Percentiles rank a stretch among this genome's conserved stretches.
Evolutionary conservation across 2,329 filamentous ascomycete species (phyloP).

Genomic region (Fusarium sp.): DNA sequence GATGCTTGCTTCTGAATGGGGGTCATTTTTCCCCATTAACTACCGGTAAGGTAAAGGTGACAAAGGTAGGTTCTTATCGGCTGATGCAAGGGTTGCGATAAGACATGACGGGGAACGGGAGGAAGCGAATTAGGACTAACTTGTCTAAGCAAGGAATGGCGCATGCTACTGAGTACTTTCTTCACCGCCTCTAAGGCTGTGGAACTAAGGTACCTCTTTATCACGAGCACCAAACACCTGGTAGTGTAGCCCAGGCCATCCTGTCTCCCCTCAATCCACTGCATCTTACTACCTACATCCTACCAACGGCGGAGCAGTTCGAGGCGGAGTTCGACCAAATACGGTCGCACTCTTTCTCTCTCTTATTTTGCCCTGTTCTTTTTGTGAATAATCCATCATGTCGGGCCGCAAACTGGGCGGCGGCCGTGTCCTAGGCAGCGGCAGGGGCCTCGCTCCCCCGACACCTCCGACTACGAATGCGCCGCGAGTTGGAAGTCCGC

Average conservation of each 20-base stretch:
- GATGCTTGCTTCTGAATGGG: slow-evolving; percentile 45
- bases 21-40: slow-evolving; percentile 44
- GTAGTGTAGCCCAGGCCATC: slow-evolving; percentile 22
- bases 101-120: slow-evolving; percentile 41
- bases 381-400: slow-evolving; percentile 66
- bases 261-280: slow-evolving; percentile 31
- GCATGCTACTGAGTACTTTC: slow-evolving; percentile 35
- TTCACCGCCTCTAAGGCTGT: background rate
- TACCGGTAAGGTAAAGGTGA: slow-evolving; percentile 34
- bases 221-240: slow-evolving; percentile 25
- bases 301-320: slow-evolving; percentile 49
- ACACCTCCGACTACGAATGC: slow-evolving; percentile 57
- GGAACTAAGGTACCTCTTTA: slow-evolving; percentile 30
- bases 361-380: background rate
- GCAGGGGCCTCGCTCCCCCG: slow-evolving; percentile 82
- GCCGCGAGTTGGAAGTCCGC: slow-evolving; percentile 65
- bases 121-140: slow-evolving; percentile 39
- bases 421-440: slow-evolving; percentile 90
- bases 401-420: slow-evolving; percentile 90
- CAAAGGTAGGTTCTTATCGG: slow-evolving; percentile 39
- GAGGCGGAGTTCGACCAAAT: slow-evolving; percentile 54
- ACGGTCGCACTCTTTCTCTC: slow-evolving; percentile 50
- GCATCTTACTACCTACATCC: slow-evolving; percentile 33
- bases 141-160: slow-evolving; percentile 5
- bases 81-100: slow-evolving; percentile 38